A percentile compares a stretch with the other conserved stretches of the same genome.
Evolutionary conservation across 352 stramenopile species (phyloP).

Genomic region (Phytopythium boreale): DNA sequence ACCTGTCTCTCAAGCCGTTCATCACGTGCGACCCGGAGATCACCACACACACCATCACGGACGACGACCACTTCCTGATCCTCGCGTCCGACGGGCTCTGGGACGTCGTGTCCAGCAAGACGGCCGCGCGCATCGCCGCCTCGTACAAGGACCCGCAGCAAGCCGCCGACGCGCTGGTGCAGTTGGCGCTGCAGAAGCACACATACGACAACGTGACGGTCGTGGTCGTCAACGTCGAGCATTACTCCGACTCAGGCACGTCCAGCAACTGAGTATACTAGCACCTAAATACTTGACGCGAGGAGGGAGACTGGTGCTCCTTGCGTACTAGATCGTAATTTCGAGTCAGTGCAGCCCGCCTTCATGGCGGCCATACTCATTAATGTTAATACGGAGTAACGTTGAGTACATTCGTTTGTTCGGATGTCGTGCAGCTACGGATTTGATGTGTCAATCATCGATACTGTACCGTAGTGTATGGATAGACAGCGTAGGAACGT

Average conservation of each 20-base stretch:
- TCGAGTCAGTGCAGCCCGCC: background rate
- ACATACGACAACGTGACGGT: conserved; percentile 83
- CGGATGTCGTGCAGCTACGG: too few relatives aligned
- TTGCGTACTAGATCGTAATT: background rate
- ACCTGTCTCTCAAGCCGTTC: conserved; percentile 69
- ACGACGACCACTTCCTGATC: conserved; percentile 73
- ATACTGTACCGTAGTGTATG: too few relatives aligned
- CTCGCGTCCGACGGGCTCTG: conserved; percentile 80
- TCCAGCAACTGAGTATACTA: background rate
- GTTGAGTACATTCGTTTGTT: too few relatives aligned
- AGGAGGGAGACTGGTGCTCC: too few relatives aligned
- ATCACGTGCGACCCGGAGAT: conserved; percentile 83
- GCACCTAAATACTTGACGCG: background rate
- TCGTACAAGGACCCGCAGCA: conserved; percentile 50
- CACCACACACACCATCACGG: conserved; percentile 49
- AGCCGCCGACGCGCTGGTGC: conserved; percentile 56
- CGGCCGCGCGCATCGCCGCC: conserved; percentile 52
- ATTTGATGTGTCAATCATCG: too few relatives aligned
- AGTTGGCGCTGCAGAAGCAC: conserved; percentile 45
- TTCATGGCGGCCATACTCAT: background rate
- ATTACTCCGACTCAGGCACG: conserved; percentile 22
- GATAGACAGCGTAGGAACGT: too few relatives aligned
- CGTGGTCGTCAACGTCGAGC: conserved; percentile 62
- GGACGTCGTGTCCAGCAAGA: conserved; percentile 75
- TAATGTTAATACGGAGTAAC: too few relatives aligned